Evolutionary conservation across 441 rosid genomes (phyloP), one percentile per base, ranked within the genome.

Genomic region (Aquilaria agallochum): DNA sequence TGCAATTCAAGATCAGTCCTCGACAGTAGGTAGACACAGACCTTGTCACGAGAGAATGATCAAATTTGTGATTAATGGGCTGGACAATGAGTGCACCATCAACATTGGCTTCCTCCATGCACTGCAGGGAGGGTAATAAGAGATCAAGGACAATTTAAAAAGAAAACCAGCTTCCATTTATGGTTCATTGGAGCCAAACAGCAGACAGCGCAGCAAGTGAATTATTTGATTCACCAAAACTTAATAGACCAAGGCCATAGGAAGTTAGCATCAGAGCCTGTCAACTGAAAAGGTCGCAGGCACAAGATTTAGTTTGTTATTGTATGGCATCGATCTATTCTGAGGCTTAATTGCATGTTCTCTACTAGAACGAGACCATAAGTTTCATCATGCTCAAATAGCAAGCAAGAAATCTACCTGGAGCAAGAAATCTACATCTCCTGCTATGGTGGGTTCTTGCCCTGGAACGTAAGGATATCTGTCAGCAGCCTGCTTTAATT

Each of bases 51-150:
- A 88, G 66, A 67, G 98, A 94, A 74, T 93, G 98, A 72, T 90
- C 97, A 45, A 90, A 88, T 74, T 80, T 88, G 77, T 94, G 98
- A 84, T 87, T 87, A 61, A 88, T 94, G 67, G 98, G 97, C 73
- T 94, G 98, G 65, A 94, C 97, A 65, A 90, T 85, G 53, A 94
- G 91, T 53, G 97, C 97, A 68, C 98, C 97, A 67, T 90, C 95
- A 48, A 94, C 93, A 13, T 83, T 82, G 52, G 95, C 96, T 75
- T 84, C 89, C 76, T 84, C 96, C 98, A 94, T 87, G 74, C 81
- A 77, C 98, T 90, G 79, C 61, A 54, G 53, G 32, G 45, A n/a
- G 53, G 44, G 12, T 40, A 40, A 20, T 20, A 49, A 32, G 44
- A 12, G 31, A 33, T 60, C 3, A 31, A 59, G 11, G 13, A 9